phyloP scores from a whole-genome alignment of 768 basidiomycete species.

The Leccinum subtestaceum region DNA sequence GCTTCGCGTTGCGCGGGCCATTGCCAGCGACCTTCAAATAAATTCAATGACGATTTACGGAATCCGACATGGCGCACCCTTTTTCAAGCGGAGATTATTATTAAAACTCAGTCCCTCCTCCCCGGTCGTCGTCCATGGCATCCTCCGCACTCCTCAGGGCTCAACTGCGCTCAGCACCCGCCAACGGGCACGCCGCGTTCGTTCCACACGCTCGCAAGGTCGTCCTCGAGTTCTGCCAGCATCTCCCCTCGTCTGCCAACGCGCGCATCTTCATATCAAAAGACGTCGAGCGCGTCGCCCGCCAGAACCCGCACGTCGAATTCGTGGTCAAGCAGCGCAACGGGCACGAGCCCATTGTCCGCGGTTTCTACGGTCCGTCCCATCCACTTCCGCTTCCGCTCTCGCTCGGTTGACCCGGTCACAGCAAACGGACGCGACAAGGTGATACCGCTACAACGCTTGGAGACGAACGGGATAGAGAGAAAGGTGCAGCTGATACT shows the following conservation, averaged over 20 bases:
- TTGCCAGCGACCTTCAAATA: conserved; percentile 28
- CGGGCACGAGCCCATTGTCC: conserved; percentile 72
- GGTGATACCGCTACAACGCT: conserved; percentile 74
- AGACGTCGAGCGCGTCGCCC: conserved; percentile 62
- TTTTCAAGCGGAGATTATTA: conserved; percentile 10
- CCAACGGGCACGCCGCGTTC: conserved; percentile 74
- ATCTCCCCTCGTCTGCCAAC: conserved; percentile 71
- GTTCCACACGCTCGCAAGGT: conserved; percentile 80
- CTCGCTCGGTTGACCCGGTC: conserved; percentile 13
- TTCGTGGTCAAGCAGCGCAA: conserved; percentile 76
- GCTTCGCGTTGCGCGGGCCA: conserved; percentile 75
- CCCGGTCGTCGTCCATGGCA: conserved; percentile 26
- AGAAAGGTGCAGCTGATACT: conserved; percentile 81
- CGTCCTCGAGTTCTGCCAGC: conserved; percentile 86
- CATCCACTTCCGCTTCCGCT: conserved; percentile 1
- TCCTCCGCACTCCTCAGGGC: conserved; percentile 42
- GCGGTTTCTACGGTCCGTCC: conserved; percentile 74
- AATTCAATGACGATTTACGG: conserved; percentile 27
- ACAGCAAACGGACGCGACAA: conserved; percentile 86
- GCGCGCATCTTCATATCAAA: conserved; percentile 67
- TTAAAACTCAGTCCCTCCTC: conserved; percentile 27
- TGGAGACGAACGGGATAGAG: conserved; percentile 70
- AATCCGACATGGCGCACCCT: conserved; percentile 9
- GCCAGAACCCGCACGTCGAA: conserved; percentile 78
- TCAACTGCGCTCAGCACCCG: conserved; percentile 52